Evolutionary conservation across 805 yeast genomes (phyloP), one percentile per base, ranked within the genome.

Genomic region (Blastobotrys parvus): DNA sequence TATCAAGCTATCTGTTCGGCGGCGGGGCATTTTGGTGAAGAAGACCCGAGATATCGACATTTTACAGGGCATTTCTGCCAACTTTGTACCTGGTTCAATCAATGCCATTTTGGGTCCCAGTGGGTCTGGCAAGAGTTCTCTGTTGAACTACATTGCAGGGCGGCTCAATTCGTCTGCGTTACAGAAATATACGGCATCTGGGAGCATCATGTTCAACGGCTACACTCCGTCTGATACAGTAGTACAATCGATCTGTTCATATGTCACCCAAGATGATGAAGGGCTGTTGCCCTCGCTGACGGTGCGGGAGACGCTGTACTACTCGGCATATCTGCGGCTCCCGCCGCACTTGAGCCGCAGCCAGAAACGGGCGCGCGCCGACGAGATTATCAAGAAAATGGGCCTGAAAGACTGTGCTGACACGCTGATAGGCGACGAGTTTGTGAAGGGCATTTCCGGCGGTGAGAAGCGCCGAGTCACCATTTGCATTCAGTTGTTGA

Each of bases 391-490:
- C 35, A 54, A 75, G n/a, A 74, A 73, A 46, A 75, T 76, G 61
- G 94, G 92, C 0, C 67, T 87, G 41, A 64, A 68, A 42, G 87
- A 82, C 45, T 85, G 94, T 65, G 86, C 86, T 18, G 80, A 86
- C 52, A 82, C 81, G 0, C 61, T 82, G 61, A 72, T 80, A 39
- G 87, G 86, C 3, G 68, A 71, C 50, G 82, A 77, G 36, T 58
- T 71, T 31, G 62, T 67, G 1, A 80, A 79, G 54, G 87, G 87
- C 27, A 74, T 81, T 7, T 76, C 82, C 41, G 87, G 87, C 19
- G 88, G 86, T 44, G 95, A 87, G 57, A 84, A 83, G 57, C 71
- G 95, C 53, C 69, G 95, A 51, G 81, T 87, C 0, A 80, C 90
- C 0, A 84, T 87, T 59, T 90, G 89, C 2, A 73, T 84, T 35